Conservation (phyloP, 73 alveolate species). For the Blepharisma stoltei region DNA sequence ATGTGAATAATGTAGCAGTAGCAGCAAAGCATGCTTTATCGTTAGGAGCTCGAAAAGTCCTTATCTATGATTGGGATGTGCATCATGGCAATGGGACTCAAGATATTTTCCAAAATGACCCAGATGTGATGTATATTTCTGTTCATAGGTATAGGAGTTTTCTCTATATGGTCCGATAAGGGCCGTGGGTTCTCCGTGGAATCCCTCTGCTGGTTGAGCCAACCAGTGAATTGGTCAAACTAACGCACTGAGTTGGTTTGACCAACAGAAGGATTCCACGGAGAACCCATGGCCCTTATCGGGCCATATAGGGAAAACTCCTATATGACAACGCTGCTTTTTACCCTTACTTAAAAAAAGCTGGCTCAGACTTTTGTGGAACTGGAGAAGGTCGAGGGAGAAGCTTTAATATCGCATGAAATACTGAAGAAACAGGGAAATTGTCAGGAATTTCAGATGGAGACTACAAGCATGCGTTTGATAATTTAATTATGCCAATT, state of each 20-base stretch:
- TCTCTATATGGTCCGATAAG: no score
- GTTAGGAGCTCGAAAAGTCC: slow-evolving; percentile 63
- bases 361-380: not conserved
- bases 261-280: no score
- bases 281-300: no score
- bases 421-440: not conserved
- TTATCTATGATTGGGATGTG: slow-evolving; percentile 98
- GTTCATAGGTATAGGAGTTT: no score
- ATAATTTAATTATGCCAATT: slow-evolving; percentile 81
- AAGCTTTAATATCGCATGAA: slow-evolving; percentile 21
- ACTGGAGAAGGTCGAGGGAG: slow-evolving; percentile 16
- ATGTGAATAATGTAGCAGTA: slow-evolving; percentile 93
- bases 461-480: slow-evolving; percentile 87
- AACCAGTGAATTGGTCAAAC: no score
- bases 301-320: no score
- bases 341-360: slow-evolving; percentile 56
- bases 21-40: slow-evolving; percentile 85
- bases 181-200: no score
- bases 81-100: slow-evolving; percentile 99
- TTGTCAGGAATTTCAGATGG: slow-evolving; percentile 50
- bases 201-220: no score
- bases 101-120: slow-evolving; percentile 82
- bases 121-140: slow-evolving; percentile 80
- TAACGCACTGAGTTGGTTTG: no score
- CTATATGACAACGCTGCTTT: slow-evolving; percentile 76